Evolutionary conservation across 768 basidiomycete species (phyloP).

Genomic region (Daedaleopsis nitida): DNA sequence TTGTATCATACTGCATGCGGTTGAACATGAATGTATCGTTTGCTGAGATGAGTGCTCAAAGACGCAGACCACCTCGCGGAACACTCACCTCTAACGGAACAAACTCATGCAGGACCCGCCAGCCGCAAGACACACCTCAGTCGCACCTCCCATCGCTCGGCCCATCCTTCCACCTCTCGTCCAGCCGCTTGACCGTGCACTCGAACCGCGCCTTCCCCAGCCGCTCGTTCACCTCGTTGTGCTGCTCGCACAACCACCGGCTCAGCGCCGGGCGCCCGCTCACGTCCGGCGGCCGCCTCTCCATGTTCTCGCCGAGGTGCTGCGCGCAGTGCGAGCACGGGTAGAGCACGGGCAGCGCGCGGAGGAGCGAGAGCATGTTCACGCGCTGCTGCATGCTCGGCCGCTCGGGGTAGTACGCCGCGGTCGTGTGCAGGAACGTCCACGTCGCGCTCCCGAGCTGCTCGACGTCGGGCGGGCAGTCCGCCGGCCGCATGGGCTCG

Average conservation of each 20-base stretch:
- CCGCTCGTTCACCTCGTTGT: constrained; percentile 89
- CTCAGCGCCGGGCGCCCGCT: constrained; percentile 67
- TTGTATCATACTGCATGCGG: not conserved
- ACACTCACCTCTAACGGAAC: not conserved
- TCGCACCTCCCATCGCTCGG: constrained; percentile 88
- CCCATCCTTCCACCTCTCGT: constrained; percentile 93
- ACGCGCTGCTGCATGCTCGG: constrained; percentile 76
- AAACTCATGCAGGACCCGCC: no score
- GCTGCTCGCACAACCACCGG: constrained; percentile 87
- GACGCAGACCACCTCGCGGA: not conserved
- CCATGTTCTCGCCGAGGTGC: constrained; percentile 77
- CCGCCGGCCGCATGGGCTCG: constrained; percentile 44
- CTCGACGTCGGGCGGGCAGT: constrained; percentile 92
- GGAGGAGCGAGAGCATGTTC: constrained; percentile 82
- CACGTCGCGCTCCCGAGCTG: constrained; percentile 90
- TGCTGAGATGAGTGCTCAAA: not conserved
- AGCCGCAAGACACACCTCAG: no score
- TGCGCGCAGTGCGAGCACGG: constrained; percentile 86
- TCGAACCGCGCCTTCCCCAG: constrained; percentile 85
- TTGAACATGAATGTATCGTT: not conserved
- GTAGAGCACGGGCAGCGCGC: constrained; percentile 80
- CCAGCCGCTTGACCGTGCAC: constrained; percentile 64
- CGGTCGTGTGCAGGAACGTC: constrained; percentile 95
- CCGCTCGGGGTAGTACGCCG: constrained; percentile 90
- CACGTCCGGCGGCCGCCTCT: constrained; percentile 73